Base-by-base conservation (phyloP, 306 rosid genomes). In the Rosa persica region DNA sequence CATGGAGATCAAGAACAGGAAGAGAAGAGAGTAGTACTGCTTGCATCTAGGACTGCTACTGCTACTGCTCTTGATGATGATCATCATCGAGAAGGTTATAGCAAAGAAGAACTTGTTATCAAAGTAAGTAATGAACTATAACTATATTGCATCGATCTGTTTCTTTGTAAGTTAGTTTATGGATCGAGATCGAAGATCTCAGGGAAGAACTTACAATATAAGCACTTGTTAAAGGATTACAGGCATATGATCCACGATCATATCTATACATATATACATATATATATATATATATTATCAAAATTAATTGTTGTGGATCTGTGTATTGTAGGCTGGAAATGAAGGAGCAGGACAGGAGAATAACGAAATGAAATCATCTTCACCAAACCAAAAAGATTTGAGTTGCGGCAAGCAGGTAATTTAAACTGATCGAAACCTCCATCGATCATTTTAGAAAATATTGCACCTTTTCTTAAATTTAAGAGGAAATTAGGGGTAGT, bases 1-100 rank as follows among this genome's bases (percentile, higher is more conserved):
- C 81, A 64, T 42, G 92, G 81, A 52, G 89, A 40, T 61, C 74
- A 80, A 16, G 76, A 77, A 54, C 40, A 23, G 61, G 57, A 60
- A 20, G 69, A 78, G 70, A 70, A 76, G 36, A 70, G 40, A 70
- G 38, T 44, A 51, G 67, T 61, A 19, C 36, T 8, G n/a, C 43
- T 8, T 42, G 72, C 67, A 62, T 72, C 69, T 22, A 49, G 42
- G 4, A 61, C 25, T 72, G 15, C 61, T 17, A 13, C 77, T 44
- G 57, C 62, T 70, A 23, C 67, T 57, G 64, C 64, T 57, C 12
- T 3, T 61, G 43, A 64, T 16, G 75, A 44, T 58, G 40, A 23
- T 48, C 7, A 72, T 51, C 46, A 19, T 17, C 57, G 47, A 61
- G 42, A 44, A 75, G 46, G 44, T 27, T 22, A 15, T 44, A 12